Evolutionary conservation across 352 stramenopile species (phyloP).

Genomic region (Globisporangium spinosum): DNA sequence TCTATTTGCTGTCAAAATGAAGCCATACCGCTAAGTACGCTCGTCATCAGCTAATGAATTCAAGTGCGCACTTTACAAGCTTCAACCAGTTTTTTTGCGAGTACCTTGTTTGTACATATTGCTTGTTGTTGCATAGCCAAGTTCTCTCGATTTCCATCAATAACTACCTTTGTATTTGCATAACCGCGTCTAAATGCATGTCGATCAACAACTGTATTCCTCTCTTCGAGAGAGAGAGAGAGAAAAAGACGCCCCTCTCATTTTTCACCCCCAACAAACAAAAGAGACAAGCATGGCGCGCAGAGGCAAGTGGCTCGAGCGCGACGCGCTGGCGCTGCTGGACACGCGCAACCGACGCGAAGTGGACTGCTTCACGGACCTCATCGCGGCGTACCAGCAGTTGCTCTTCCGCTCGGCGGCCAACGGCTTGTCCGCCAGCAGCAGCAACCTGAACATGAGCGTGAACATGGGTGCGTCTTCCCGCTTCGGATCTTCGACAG

Average conservation of each 20-base stretch:
- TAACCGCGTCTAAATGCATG: no score
- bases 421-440: slow-evolving; percentile 15
- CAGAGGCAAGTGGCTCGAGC: slow-evolving; percentile 22
- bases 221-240: neutral
- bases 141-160: no score
- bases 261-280: neutral
- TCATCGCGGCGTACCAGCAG: slow-evolving; percentile 71
- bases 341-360: slow-evolving; percentile 62
- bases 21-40: no score
- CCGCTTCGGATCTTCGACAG: slow-evolving; percentile 3
- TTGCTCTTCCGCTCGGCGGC: slow-evolving; percentile 45
- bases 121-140: no score
- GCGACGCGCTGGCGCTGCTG: slow-evolving; percentile 47
- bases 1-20: no score
- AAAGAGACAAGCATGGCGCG: neutral
- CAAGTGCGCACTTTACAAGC: no score
- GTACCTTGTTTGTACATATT: no score
- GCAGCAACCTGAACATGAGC: slow-evolving; percentile 17
- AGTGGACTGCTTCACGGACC: slow-evolving; percentile 46
- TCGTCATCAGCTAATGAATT: no score
- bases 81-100: no score
- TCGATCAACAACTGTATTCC: no score
- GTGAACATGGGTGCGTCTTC: slow-evolving; percentile 15
- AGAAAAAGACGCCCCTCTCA: neutral
- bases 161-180: no score